Base-by-base conservation (phyloP, 129 eudicot species). In the Ambrosia trifida region DNA sequence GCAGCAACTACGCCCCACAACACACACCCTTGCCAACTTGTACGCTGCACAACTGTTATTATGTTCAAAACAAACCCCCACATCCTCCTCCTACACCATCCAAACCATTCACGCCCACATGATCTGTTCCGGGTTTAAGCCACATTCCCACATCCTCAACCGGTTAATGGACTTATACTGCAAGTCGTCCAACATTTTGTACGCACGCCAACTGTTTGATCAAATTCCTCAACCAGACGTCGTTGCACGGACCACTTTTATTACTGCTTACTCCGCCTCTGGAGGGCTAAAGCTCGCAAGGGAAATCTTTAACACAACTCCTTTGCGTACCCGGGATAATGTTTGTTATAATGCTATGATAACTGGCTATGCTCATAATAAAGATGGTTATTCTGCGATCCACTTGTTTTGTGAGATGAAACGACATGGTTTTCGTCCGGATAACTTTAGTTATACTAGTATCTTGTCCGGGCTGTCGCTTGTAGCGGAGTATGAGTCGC, bases 321-420 rank as follows among this genome's bases (percentile, higher is more conserved):
- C 86, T 8, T 18, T 84, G 7, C 14, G 43, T 16, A 73, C 82
- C 7, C 76, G 97, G 0, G 97, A 91, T 66, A 85, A 77, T 2
- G 90, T 91, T 72, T 68, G 76, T 46, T 86, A 82, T 41, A 88
- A 91, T 59, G 87, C 97, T 4, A 85, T 91, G 96, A 91, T 91
- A 31, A 88, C 93, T 0, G 87, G 83, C 19, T 84, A 80, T 73
- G 75, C 86, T 3, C 90, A 82, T 47, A 75, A 82, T 58, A 81
- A 64, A 6, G 93, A 91, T 51, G 93, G 96, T 3, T 57, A 76
- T 67, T 85, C 83, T 24, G 92, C 93, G 0, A 11, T 91, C 19
- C 58, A 64, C 43, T 31, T 88, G 20, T 91, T 91, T 73, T 65
- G 64, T 7, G 85, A 82, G 18, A 91, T 91, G 97, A 78, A 78